Percentiles rank a stretch among this genome's conserved stretches.
Evolutionary conservation across 1,284 basidiomycete genomes (phyloP).

Genomic region (Pascua sp.): DNA sequence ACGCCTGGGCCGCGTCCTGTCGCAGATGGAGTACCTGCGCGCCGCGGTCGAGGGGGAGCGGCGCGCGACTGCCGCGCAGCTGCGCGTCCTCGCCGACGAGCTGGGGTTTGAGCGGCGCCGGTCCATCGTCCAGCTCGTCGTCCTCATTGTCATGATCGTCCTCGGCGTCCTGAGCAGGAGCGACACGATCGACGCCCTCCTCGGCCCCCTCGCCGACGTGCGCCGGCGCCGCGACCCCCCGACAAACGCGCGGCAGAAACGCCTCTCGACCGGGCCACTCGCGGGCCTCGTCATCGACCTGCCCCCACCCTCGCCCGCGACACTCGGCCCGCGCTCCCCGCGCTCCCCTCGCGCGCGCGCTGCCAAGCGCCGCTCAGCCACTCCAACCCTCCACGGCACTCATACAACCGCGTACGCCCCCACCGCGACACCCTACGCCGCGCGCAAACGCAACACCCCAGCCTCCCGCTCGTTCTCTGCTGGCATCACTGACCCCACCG

Average conservation of each 20-base stretch:
- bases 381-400: background rate
- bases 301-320: background rate
- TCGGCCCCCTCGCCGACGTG: slow-evolving; percentile 34
- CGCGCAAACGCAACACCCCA: background rate
- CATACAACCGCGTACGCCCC: background rate
- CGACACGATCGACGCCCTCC: slow-evolving; percentile 35
- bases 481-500: background rate
- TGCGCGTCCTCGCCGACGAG: slow-evolving; percentile 38
- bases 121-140: slow-evolving; percentile 39
- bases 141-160: slow-evolving; percentile 36
- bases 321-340: background rate
- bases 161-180: slow-evolving; percentile 33
- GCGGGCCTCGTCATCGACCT: slow-evolving; percentile 38
- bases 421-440: too few species aligned
- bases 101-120: slow-evolving; percentile 42
- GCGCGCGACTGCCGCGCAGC: slow-evolving; percentile 26
- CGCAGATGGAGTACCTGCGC: slow-evolving; percentile 41
- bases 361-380: background rate
- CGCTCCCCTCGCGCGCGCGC: background rate
- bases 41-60: slow-evolving; percentile 34
- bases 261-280: slow-evolving; percentile 28
- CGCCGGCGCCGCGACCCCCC: slow-evolving; percentile 17
- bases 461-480: background rate
- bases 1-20: slow-evolving; percentile 32
- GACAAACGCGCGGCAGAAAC: slow-evolving; percentile 13